Evolutionary conservation across 2,329 filamentous ascomycete genomes (phyloP), one percentile per base, ranked within the genome.

Genomic region (Pezicula neosporulosa): DNA sequence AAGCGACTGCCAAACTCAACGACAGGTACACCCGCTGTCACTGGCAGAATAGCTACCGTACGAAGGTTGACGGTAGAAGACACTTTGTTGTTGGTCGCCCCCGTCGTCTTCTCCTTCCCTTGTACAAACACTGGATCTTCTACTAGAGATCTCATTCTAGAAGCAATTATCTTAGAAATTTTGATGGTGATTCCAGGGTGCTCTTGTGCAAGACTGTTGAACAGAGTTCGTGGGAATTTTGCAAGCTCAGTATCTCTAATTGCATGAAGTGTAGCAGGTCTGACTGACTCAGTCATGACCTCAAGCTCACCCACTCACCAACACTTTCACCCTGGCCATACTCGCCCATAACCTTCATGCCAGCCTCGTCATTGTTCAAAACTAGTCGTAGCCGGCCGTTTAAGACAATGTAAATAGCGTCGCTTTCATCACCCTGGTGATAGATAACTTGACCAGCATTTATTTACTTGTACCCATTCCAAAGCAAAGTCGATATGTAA

Each of bases 131-230:
- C 72, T 2, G 90, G 89, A 61, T 92, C 87, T 60, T 97, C 90
- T 18, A 97, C 83, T 37, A 97, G 72, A 39, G 89, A 82, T 54
- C 93, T 81, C 94, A 99, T 97, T 3, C 94, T 85, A 35, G 92
- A 91, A 0, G 94, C 94, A 62, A 99, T 97, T 60, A 99, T 94
- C 69, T 97, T 99, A 1, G 94, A 97, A 27, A 99, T 96, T 70
- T 97, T 97, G 68, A 99, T 97, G 0, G 94, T 97, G 64, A 99
- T 99, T 41, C 91, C 95, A 5, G 94, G 94, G 64, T 99, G 94
- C 65, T 99, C 94, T 65, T 96, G 87, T 0, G 94, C 94, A 48
- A 99, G 81, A 65, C 94, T 99, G 75, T 99, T 99, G 77, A 99
- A 99, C 1, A 99, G 74, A 0, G 90, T 96, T 52, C 93, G 89